Evolutionary conservation across 257 asterid genomes (phyloP).

Genomic region (Plantago major): DNA sequence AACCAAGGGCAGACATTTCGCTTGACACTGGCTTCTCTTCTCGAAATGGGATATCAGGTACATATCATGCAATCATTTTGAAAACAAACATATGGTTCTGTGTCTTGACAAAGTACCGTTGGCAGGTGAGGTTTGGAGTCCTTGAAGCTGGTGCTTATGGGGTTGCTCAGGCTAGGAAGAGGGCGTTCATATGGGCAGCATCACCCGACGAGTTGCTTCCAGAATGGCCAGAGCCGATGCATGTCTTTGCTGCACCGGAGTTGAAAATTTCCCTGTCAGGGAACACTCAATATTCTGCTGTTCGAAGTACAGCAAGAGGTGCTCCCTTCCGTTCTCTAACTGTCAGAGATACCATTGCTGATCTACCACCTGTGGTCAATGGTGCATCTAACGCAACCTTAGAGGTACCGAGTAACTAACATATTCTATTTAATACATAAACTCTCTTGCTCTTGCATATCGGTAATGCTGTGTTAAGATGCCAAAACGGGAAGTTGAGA

Average conservation of each 20-base stretch:
- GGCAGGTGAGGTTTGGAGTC: slow-evolving; percentile 76
- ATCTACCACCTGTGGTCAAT: slow-evolving; percentile 83
- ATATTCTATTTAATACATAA: not conserved
- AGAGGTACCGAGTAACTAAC: slow-evolving; percentile 40
- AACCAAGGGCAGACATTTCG: slow-evolving; percentile 97
- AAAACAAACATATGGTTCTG: slow-evolving; percentile 6
- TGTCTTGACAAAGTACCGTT: slow-evolving; percentile 10
- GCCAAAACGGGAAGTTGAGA: not conserved
- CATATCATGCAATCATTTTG: slow-evolving; percentile 7
- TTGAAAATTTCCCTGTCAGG: slow-evolving; percentile 59
- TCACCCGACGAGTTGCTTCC: slow-evolving; percentile 88
- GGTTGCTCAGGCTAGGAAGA: slow-evolving; percentile 90
- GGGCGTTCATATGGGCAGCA: slow-evolving; percentile 99
- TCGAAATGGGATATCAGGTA: slow-evolving; percentile 98
- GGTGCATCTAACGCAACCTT: slow-evolving; percentile 63
- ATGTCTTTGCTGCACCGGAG: slow-evolving; percentile 84
- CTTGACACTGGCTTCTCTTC: slow-evolving; percentile 82
- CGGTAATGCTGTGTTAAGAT: not conserved
- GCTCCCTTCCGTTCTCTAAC: slow-evolving; percentile 95
- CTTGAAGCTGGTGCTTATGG: slow-evolving; percentile 98
- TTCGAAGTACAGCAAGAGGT: slow-evolving; percentile 73
- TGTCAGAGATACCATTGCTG: slow-evolving; percentile 93
- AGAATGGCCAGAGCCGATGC: slow-evolving; percentile 99
- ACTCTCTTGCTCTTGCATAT: slow-evolving; percentile 4
- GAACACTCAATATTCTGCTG: slow-evolving; percentile 68